A percentile compares a stretch with the other conserved stretches of the same genome.
phyloP scores from a whole-genome alignment of 352 stramenopile genomes.

The Phytophthora fragariaefolia region DNA sequence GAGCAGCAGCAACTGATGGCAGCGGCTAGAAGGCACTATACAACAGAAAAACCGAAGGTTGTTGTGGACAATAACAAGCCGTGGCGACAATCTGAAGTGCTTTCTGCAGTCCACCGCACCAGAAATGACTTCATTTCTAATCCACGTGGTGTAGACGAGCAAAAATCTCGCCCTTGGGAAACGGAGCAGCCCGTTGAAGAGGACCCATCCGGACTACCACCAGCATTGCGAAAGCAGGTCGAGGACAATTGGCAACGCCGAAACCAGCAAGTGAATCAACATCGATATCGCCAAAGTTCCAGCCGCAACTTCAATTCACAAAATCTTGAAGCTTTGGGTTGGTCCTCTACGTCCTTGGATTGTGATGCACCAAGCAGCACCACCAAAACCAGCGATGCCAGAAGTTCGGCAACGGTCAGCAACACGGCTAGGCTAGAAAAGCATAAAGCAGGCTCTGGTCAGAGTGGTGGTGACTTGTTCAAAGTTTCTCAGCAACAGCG shows the following conservation, averaged over 20 bases:
- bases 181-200: slow-evolving; percentile 14
- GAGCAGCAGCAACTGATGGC: slow-evolving; percentile 44
- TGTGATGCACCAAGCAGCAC: neutral
- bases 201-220: slow-evolving; percentile 62
- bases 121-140: slow-evolving; percentile 6
- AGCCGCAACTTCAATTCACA: slow-evolving; percentile 14
- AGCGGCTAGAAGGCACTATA: slow-evolving; percentile 19
- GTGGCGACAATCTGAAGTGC: slow-evolving; percentile 21
- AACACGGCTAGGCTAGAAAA: slow-evolving; percentile 5
- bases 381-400: slow-evolving; percentile 3
- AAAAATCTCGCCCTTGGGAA: slow-evolving; percentile 13
- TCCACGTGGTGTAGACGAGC: slow-evolving; percentile 2
- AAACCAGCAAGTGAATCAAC: slow-evolving; percentile 23
- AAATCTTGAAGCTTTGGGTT: slow-evolving; percentile 17
- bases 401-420: neutral
- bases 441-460: neutral
- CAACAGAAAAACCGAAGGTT: neutral
- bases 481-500: slow-evolving; percentile 3
- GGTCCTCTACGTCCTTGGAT: slow-evolving; percentile 7
- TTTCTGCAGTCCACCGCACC: neutral
- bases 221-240: slow-evolving; percentile 55
- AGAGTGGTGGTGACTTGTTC: neutral
- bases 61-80: slow-evolving; percentile 29
- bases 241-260: slow-evolving; percentile 63
- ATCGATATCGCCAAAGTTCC: slow-evolving; percentile 5